Base-by-base conservation (phyloP, 257 asterid genomes). In the Fraxinus anomala region DNA sequence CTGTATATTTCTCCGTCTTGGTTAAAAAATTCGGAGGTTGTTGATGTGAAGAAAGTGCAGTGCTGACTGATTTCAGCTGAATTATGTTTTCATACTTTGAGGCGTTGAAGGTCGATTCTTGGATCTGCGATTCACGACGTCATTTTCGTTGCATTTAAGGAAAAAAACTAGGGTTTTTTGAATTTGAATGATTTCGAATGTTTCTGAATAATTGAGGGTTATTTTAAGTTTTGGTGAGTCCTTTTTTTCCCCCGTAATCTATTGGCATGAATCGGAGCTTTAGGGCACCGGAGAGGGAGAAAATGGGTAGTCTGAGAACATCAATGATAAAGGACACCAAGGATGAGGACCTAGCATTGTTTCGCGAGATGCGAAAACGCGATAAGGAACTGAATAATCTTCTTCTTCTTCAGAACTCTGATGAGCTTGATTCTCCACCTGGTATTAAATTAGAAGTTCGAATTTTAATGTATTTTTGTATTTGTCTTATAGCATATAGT, bases 261-360 rank as follows among this genome's bases (percentile, higher is more conserved):
- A 74, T 78, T 12, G 90, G 61, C 83, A 90, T 93, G 97, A 91
- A 91, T 87, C 91, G 97, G 86, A 93, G 94, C 87, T 93, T 88
- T 88, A 89, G 97, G 88, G 92, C 91, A 65, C 87, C 88, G 77
- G 94, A 87, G 81, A 88, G 91, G 86, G 88, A 87, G 70, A 84
- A 80, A 69, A 81, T 89, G 88, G 96, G 92, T 68, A 86, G 91
- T 80, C 68, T 92, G 88, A 89, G 95, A 83, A 78, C 88, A 28
- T 84, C 86, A 28, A 67, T 75, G 75, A 77, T 81, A 82, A 92
- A 82, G 82, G 97, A 92, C 81, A 81, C 63, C 68, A 90, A 83
- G 83, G 99, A 94, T 73, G 97, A 94, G 74, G 97, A 94, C 77
- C 89, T 94, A 80, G 92, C 97, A 5, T 83, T 94, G 88, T 94